phyloP scores from a whole-genome alignment of 2,329 filamentous ascomycete species.

The Diaporthe vaccinii region DNA sequence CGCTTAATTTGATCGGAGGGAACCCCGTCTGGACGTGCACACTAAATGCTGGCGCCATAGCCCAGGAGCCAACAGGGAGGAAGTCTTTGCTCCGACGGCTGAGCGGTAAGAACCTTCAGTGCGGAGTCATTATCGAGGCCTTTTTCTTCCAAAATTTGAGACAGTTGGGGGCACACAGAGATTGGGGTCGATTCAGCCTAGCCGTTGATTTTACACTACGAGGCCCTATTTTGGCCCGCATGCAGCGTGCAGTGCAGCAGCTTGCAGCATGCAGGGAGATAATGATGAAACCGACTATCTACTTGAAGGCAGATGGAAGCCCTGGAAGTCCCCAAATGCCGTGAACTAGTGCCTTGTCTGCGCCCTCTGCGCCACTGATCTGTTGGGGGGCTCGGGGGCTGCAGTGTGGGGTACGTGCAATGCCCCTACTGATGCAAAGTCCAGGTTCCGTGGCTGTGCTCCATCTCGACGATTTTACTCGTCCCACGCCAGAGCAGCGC shows the following conservation, averaged over 20 bases:
- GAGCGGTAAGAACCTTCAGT: background rate
- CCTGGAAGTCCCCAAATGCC: slow-evolving; percentile 2
- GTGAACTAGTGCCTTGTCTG: slow-evolving; percentile 9
- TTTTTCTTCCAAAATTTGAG: no score
- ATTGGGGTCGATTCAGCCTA: background rate
- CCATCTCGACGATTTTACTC: background rate
- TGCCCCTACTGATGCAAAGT: slow-evolving; percentile 11
- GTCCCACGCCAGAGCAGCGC: background rate
- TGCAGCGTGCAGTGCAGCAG: background rate
- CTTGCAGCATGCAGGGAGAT: slow-evolving; percentile 2
- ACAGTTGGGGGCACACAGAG: background rate
- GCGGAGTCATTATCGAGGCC: background rate
- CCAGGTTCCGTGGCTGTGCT: slow-evolving; percentile 8
- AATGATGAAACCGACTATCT: background rate
- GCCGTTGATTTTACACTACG: background rate
- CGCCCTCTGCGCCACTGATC: slow-evolving; percentile 7
- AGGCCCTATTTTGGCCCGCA: background rate
- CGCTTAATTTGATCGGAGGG: background rate
- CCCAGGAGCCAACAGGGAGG: background rate
- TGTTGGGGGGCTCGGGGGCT: background rate
- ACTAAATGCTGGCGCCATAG: background rate
- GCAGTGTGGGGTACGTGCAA: slow-evolving; percentile 26
- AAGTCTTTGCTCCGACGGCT: background rate
- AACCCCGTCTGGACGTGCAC: background rate
- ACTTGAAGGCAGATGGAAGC: background rate